These are phyloP conservation scores for Margaritispora aquatica DNA, from an alignment of 495 filamentous ascomycete genomes.

Conservation along the genomic window DNA sequence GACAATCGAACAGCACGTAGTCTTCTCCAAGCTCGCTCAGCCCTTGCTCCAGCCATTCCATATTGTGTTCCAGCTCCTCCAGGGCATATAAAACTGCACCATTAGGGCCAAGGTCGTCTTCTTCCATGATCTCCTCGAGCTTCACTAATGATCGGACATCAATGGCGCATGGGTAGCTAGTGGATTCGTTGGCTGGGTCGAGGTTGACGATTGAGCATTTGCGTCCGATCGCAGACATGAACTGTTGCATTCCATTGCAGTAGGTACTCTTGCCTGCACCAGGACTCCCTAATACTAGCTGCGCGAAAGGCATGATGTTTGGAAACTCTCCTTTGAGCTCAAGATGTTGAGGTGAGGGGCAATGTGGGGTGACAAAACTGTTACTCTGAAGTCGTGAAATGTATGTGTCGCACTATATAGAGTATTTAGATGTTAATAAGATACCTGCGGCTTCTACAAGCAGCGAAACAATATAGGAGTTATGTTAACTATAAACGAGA, in stretches of 20 bases:
- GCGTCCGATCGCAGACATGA: conserved; percentile 87
- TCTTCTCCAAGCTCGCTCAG: conserved; percentile 75
- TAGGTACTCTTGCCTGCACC: conserved; percentile 96
- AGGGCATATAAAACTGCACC: conserved; percentile 88
- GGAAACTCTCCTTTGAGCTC: not conserved
- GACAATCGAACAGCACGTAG: conserved; percentile 93
- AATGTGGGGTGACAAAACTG: conserved; percentile 2
- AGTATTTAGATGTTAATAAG: no score
- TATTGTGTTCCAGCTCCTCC: conserved; percentile 88
- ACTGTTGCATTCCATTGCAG: conserved; percentile 97
- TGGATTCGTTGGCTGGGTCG: conserved; percentile 90
- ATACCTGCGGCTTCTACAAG: no score
- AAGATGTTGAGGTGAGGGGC: conserved; percentile 5
- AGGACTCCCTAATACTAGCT: conserved; percentile 83
- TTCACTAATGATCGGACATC: conserved; percentile 86
- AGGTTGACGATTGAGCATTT: conserved; percentile 95
- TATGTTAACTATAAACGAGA: no score
- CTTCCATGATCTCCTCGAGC: conserved; percentile 91
- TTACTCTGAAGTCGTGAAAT: not conserved
- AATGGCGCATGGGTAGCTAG: conserved; percentile 73
- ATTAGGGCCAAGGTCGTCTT: conserved; percentile 86
- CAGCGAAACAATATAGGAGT: no score
- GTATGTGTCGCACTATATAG: not conserved
- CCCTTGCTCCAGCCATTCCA: conserved; percentile 81
- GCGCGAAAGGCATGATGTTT: conserved; percentile 25